Evolutionary conservation across 441 rosid genomes (phyloP), one percentile per base, ranked within the genome.

Genomic region (Erysimum pusillum): DNA sequence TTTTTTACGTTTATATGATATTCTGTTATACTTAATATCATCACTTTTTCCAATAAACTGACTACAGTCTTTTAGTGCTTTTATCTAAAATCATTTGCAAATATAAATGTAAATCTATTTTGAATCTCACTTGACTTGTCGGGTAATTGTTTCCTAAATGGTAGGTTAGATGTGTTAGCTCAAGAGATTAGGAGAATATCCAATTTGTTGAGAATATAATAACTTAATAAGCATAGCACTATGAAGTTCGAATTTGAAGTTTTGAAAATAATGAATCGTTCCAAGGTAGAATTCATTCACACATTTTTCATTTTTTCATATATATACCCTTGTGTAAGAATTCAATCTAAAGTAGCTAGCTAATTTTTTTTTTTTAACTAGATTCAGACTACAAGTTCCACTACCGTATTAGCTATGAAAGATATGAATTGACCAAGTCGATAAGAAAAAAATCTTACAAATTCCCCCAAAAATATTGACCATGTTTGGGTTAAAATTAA

Each of bases 191-290:
- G 9, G 11, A 12, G 12, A 39, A 28, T 28, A 7, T 7, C 39
- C 59, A 35, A 20, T 44, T 34, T 74, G 32, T 36, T 36, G 61
- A 36, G 51, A 7, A n/a, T 34, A 56, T 57, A 61, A 74, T n/a
- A n/a, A n/a, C n/a, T n/a, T n/a, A n/a, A n/a, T 45, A 66, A 46
- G 54, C 39, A 22, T 10, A 54, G 17, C 64, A 66, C 20, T 56
- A 28, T 67, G 17, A 66, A 52, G 60, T 67, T 48, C 15, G 18
- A 45, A 3, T 59, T 22, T 45, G 3, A 13, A 25, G 48, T 34
- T 45, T 57, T 56, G 7, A 48, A 35, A 57, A 8, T 25, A 35
- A 65, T 45, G n/a, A 57, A 28, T 22, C 31, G 69, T 15, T 62
- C 39, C 9, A 52, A 53, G 45, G 13, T 28, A 51, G 53, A 51